These are phyloP conservation scores for Cairneyella variabilis DNA, from an alignment of 495 filamentous ascomycete genomes.

Conservation along the genomic window DNA sequence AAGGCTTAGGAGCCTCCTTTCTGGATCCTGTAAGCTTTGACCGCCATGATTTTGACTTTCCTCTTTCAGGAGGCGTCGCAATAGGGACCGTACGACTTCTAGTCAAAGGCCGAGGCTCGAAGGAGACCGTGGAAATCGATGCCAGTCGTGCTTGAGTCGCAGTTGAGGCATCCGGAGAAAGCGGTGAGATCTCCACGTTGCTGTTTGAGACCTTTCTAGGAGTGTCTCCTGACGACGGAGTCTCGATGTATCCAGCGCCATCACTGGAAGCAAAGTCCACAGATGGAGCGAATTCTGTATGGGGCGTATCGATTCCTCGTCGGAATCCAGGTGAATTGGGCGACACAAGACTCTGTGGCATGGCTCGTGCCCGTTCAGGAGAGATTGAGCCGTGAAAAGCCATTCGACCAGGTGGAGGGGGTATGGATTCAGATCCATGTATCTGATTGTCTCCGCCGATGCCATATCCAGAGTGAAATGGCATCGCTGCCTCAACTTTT, in stretches of 20 bases:
- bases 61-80: conserved; percentile 22
- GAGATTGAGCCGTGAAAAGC: conserved; percentile 1
- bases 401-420: neutral
- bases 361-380: neutral
- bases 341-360: conserved; percentile 2
- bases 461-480: conserved; percentile 18
- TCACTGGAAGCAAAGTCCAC: conserved; percentile 6
- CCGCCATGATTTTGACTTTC: conserved; percentile 28
- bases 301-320: conserved; percentile 9
- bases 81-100: conserved; percentile 20
- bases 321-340: conserved; percentile 13
- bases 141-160: neutral
- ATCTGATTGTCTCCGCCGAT: neutral
- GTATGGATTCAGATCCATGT: neutral
- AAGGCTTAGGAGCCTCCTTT: conserved; percentile 21
- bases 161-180: no score
- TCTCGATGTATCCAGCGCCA: neutral
- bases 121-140: conserved; percentile 5
- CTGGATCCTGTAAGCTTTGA: conserved; percentile 26
- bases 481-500: conserved; percentile 23
- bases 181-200: no score
- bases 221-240: neutral
- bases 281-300: neutral
- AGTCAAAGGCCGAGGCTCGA: conserved; percentile 4
- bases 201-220: neutral